Evolutionary conservation across 495 filamentous ascomycete genomes (phyloP), one percentile per base, ranked within the genome.

Genomic region (Daldinia grandis): DNA sequence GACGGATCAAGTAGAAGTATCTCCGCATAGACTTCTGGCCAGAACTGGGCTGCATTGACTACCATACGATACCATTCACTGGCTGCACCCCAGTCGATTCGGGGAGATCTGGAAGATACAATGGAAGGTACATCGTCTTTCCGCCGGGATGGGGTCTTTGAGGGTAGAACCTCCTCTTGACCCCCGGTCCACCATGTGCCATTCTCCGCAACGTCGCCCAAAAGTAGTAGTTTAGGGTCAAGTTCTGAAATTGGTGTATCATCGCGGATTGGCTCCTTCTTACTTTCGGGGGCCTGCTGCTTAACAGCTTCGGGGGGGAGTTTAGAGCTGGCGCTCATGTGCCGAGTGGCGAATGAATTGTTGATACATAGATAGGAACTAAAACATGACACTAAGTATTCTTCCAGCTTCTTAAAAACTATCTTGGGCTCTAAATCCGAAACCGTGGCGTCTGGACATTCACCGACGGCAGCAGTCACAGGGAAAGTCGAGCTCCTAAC

Each of bases 131-230:
- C 64, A 40, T 74, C 77, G 3, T 80, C 78, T 49, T 78, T 76
- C 58, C 79, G 77, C 38, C 76, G 73, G 4, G 77, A 76, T 21
- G 75, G 61, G 38, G 75, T 77, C 53, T 75, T 76, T 37, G 70
- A 73, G n/a, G 80, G 76, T 19, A 76, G 74, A 12, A 75, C 51
- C 35, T 84, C 79, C 21, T 82, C 77, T 60, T 86, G 81, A 1
- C 86, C 83, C 21, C 89, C 90, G 57, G 88, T 91, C 92, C 92
- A 95, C 93, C 92, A 95, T 14, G 86, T 86, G 1, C 92, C 92
- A 75, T 95, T 95, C 76, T 95, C 92, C 0, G 90, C 90, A 66
- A 95, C 80, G 65, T 95, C 88, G 14, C 92, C 93, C n/a, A 93
- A 76, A 12, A 95, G 83, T 12, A 95, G 81, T 0, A 91, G 89